Evolutionary conservation across 2,329 filamentous ascomycete genomes (phyloP), one percentile per base, ranked within the genome.

Genomic region (Microsporum ferrugineum): DNA sequence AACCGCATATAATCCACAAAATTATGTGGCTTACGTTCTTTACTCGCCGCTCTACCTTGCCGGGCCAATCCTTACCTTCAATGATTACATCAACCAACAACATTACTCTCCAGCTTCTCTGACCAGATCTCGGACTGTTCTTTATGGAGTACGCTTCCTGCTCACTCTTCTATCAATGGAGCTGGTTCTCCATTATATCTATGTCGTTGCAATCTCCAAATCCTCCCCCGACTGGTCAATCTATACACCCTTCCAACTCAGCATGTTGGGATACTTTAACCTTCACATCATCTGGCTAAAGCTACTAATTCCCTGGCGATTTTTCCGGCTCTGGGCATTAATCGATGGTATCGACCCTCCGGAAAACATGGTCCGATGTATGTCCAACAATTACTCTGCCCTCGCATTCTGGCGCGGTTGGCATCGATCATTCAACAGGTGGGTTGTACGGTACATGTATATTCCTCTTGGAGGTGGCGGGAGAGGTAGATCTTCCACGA

Each of bases 281-380:
- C 85, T 99, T 10, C 89, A 96, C 76, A 85, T 96, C 71, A 95
- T 99, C 73, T 99, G 95, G 95, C 82, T 99, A 55, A 99, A 99
- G 73, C 84, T 99, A 0, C 84, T 99, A 3, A 84, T 99, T 5
- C 94, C 94, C 0, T 99, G 92, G 91, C 88, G 94, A n/a, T 87
- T 97, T 73, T 97, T 97, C 82, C 88, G 95, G 3, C 84, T 99
- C n/a, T 99, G 94, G 94, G 82, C 89, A 0, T 82, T 99, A 2
- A 71, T 91, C 14, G 94, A 99, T 72, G 89, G 89, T 63, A 84
- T 99, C 67, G 94, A 99, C 70, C 90, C 94, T 0, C 92, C 94
- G 0, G 94, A 99, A 76, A 99, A 99, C 77, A 96, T 99, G 90
- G 84, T 96, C 60, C 88, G 94, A 67, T 99, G 95, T 75, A 90